Conservation (phyloP, 1,139 yeast genomes). For the Yamadazyma dendronema region DNA sequence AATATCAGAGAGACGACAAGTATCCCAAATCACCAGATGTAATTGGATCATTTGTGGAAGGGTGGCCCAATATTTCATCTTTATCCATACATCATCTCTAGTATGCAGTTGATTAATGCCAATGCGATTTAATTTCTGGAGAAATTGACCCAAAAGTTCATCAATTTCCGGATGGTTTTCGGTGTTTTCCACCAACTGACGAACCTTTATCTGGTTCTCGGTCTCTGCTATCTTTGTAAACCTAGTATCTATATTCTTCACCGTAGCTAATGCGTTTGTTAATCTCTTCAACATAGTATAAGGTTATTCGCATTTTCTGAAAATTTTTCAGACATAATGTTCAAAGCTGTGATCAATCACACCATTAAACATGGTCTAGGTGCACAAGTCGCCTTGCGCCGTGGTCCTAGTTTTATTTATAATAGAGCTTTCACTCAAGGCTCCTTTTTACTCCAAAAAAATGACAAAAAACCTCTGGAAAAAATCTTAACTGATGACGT, state of each 20-base stretch:
- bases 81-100: slow-evolving; percentile 3
- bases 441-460: slow-evolving; percentile 3
- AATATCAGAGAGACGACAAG: slow-evolving; percentile 30
- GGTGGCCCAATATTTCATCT: slow-evolving; percentile 20
- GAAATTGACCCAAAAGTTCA: slow-evolving; percentile 30
- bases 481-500: slow-evolving; percentile 73
- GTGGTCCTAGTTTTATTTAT: neutral
- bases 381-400: neutral
- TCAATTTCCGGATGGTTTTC: slow-evolving; percentile 30
- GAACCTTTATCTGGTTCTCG: slow-evolving; percentile 21
- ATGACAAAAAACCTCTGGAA: slow-evolving; percentile 7
- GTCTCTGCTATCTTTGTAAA: slow-evolving; percentile 19
- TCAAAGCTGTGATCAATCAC: slow-evolving; percentile 4
- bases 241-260: slow-evolving; percentile 29
- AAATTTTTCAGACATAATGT: slow-evolving; percentile 5
- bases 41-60: slow-evolving; percentile 26
- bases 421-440: slow-evolving; percentile 2
- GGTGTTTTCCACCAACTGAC: slow-evolving; percentile 25
- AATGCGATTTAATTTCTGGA: slow-evolving; percentile 29
- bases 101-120: slow-evolving; percentile 26
- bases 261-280: slow-evolving; percentile 27
- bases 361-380: neutral
- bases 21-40: slow-evolving; percentile 42
- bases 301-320: neutral
- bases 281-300: slow-evolving; percentile 14